Evolutionary conservation across 768 basidiomycete species (phyloP).

Genomic region (Antrodiella citrinella): DNA sequence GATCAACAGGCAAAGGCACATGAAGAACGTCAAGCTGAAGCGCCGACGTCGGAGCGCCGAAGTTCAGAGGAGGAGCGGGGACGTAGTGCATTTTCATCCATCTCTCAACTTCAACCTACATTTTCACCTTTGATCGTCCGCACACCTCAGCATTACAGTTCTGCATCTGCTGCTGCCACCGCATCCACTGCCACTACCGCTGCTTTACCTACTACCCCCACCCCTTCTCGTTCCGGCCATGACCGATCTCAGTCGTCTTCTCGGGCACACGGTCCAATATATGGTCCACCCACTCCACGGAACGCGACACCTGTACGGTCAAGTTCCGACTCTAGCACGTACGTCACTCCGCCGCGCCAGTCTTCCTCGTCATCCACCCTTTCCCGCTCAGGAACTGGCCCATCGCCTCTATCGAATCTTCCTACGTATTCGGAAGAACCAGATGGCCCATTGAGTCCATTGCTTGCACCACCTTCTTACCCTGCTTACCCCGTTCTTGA

Average conservation of each 20-base stretch:
- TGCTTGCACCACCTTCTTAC: constrained; percentile 15
- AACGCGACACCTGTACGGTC: too few species aligned
- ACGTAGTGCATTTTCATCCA: too few species aligned
- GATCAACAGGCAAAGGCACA: too few species aligned
- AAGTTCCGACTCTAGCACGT: constrained; percentile 2
- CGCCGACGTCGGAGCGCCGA: too few species aligned
- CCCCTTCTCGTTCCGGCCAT: constrained; percentile 3
- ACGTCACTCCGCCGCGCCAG: constrained; percentile 10
- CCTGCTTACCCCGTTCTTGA: too few species aligned
- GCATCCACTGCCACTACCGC: not conserved
- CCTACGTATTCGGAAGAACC: constrained; percentile 24
- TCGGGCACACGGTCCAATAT: constrained; percentile 14
- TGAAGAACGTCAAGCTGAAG: too few species aligned
- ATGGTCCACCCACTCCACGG: constrained; percentile 9
- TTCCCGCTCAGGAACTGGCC: constrained; percentile 5
- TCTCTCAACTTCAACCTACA: constrained; percentile 58
- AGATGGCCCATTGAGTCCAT: constrained; percentile 20
- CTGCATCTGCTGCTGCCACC: constrained; percentile 2
- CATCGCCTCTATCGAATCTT: constrained; percentile 8
- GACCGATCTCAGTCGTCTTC: constrained; percentile 6
- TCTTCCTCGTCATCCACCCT: constrained; percentile 9
- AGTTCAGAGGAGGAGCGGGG: too few species aligned
- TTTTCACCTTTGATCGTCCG: constrained; percentile 65
- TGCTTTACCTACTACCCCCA: too few species aligned
- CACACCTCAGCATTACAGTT: constrained; percentile 53